phyloP scores from a whole-genome alignment of 805 yeast species.

The Kluyveromyces lactis region DNA sequence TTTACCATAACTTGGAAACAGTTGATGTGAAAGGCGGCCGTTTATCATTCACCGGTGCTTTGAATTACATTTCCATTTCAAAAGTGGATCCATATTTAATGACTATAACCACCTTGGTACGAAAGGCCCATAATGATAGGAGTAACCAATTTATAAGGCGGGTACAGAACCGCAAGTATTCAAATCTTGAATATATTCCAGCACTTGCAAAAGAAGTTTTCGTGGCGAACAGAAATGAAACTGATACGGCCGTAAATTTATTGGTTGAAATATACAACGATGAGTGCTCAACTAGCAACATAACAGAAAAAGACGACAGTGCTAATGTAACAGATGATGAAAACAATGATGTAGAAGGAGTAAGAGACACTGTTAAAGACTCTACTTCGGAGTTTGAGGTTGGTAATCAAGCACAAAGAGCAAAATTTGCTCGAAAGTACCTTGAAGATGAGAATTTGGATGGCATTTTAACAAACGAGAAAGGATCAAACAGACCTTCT shows the following conservation, averaged over 20 bases:
- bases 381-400: slow-evolving; percentile 6
- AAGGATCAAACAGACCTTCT: not conserved
- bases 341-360: slow-evolving; percentile 33
- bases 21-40: slow-evolving; percentile 27
- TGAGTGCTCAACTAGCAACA: not conserved
- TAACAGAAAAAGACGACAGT: not conserved
- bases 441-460: not conserved
- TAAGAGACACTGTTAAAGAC: slow-evolving; percentile 9
- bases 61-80: slow-evolving; percentile 22
- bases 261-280: not conserved
- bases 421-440: not conserved
- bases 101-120: slow-evolving; percentile 18
- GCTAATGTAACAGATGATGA: slow-evolving; percentile 12
- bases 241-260: slow-evolving; percentile 2
- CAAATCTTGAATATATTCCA: slow-evolving; percentile 1
- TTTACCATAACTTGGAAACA: slow-evolving; percentile 25
- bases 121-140: slow-evolving; percentile 19
- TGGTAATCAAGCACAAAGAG: slow-evolving; percentile 6
- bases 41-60: slow-evolving; percentile 27
- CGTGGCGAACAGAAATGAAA: slow-evolving; percentile 2
- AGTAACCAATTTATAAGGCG: slow-evolving; percentile 2
- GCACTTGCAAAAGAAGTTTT: not conserved
- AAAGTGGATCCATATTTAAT: slow-evolving; percentile 26
- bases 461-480: not conserved
- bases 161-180: slow-evolving; percentile 3